These are phyloP conservation scores for Podaxis pistillaris DNA, from an alignment of 768 basidiomycete genomes.

Conservation along the genomic window DNA sequence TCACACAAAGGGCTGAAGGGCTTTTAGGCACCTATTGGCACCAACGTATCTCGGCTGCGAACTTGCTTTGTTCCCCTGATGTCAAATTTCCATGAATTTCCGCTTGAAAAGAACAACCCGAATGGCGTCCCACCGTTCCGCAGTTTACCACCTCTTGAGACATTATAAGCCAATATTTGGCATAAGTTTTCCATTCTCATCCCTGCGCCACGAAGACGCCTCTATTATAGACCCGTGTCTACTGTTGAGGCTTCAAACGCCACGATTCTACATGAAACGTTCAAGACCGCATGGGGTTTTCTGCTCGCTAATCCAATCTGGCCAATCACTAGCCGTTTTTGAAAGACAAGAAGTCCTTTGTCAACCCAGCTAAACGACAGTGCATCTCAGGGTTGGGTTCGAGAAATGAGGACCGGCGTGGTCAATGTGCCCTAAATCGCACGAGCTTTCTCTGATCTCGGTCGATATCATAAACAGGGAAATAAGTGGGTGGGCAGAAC, in stretches of 20 bases:
- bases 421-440: neutral
- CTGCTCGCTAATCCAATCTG: neutral
- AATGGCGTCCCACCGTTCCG: neutral
- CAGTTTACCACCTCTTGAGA: neutral
- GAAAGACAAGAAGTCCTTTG: neutral
- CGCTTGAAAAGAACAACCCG: neutral
- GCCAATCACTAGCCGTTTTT: neutral
- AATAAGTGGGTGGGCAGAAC: neutral
- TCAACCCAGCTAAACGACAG: neutral
- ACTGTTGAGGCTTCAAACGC: neutral
- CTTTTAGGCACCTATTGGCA: neutral
- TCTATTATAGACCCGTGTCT: neutral
- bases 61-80: neutral
- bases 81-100: neutral
- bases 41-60: neutral
- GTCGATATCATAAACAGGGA: neutral
- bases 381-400: conserved; percentile 3
- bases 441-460: neutral
- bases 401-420: neutral
- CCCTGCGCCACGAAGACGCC: neutral
- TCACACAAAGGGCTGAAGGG: neutral
- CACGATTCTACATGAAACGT: neutral
- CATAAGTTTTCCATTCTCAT: neutral
- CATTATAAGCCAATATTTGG: neutral
- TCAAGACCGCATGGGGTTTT: conserved; percentile 6